A percentile compares a stretch with the other conserved stretches of the same genome.
Conservation (phyloP, 2,329 filamentous ascomycete genomes). For the Tetracladium maxilliforme region DNA sequence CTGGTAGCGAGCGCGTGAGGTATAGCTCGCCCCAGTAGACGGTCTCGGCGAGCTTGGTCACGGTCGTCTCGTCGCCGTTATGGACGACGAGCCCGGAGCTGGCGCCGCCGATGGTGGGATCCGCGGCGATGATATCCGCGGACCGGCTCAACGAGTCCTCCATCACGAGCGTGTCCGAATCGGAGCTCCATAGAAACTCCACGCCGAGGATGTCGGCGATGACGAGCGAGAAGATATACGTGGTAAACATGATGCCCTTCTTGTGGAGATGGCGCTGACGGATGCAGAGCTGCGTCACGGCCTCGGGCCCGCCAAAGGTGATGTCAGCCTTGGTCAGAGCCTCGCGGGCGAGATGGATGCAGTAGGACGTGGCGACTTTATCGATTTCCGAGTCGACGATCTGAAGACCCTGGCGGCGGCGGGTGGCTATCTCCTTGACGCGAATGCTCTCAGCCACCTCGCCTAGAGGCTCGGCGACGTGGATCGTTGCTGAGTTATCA, state of each 20-base stretch:
- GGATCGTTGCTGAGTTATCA: too few relatives aligned
- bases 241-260: conserved; percentile 22
- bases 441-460: too few relatives aligned
- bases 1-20: conserved; percentile 15
- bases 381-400: too few relatives aligned
- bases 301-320: too few relatives aligned
- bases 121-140: conserved; percentile 14
- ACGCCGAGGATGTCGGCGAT: conserved; percentile 15
- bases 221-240: conserved; percentile 17
- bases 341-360: too few relatives aligned
- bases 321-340: too few relatives aligned
- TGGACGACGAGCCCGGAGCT: conserved; percentile 17
- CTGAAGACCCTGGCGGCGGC: too few relatives aligned
- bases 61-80: conserved; percentile 14
- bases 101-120: conserved; percentile 15
- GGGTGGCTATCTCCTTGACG: too few relatives aligned
- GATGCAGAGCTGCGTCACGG: conserved; percentile 13
- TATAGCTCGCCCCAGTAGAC: conserved; percentile 20
- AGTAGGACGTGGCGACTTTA: too few relatives aligned
- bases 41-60: conserved; percentile 14
- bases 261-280: conserved; percentile 21
- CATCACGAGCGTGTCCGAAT: conserved; percentile 19
- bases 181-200: conserved; percentile 20
- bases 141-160: conserved; percentile 13
- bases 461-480: too few relatives aligned